Conservation (phyloP, 2,329 filamentous ascomycete species). For the Colletotrichum sp. region DNA sequence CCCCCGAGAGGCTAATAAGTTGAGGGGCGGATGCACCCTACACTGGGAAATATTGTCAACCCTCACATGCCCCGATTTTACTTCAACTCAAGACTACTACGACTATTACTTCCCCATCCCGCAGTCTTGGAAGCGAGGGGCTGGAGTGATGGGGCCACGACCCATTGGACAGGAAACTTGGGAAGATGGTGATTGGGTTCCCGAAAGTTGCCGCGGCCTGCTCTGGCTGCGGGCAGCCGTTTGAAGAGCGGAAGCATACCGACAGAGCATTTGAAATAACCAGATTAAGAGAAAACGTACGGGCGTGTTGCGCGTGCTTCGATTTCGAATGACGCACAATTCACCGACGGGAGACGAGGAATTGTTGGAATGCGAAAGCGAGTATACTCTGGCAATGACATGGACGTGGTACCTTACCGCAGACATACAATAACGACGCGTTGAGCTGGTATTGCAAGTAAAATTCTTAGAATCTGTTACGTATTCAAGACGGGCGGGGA, state of each 20-base stretch:
- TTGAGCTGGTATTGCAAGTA: rapidly evolving
- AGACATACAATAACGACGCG: neutral
- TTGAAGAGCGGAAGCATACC: neutral
- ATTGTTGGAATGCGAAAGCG: neutral
- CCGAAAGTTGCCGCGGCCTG: neutral
- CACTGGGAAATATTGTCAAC: neutral
- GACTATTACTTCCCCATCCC: neutral
- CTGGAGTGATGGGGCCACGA: neutral
- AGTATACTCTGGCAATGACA: neutral
- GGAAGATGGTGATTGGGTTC: neutral
- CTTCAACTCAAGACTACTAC: neutral
- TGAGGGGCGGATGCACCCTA: neutral
- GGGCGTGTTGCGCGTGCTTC: neutral
- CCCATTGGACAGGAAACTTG: neutral
- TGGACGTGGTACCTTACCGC: neutral
- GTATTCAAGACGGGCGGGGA: neutral
- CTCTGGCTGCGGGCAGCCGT: neutral
- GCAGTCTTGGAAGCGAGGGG: neutral
- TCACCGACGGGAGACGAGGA: neutral
- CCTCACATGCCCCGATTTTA: neutral
- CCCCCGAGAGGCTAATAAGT: neutral
- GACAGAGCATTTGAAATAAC: neutral
- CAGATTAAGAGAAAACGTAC: neutral
- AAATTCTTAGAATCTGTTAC: neutral
- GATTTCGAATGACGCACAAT: neutral